Conservation (phyloP, 1,284 basidiomycete genomes). For the Uromyces viciae-fabae region DNA sequence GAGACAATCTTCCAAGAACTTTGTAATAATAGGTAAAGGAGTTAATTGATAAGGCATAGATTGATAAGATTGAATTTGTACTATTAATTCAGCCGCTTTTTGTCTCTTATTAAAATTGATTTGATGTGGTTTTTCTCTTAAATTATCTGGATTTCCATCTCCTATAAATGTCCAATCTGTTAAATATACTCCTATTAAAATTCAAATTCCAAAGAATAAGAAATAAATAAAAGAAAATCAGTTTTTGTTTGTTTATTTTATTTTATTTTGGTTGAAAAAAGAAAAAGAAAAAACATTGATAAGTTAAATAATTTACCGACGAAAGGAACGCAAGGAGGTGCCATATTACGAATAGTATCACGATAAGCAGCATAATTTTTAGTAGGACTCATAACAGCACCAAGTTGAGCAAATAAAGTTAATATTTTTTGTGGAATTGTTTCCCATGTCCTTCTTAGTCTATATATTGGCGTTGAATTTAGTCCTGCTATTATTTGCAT, state of each 20-base stretch:
- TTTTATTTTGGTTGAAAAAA: background rate
- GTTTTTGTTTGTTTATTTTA: background rate
- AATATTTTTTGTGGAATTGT: conserved; percentile 59
- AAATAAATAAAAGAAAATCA: conserved; percentile 6
- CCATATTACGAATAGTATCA: conserved; percentile 74
- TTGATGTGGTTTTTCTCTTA: conserved; percentile 62
- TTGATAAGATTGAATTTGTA: conserved; percentile 95
- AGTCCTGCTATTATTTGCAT: conserved; percentile 92
- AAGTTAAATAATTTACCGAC: conserved; percentile 64
- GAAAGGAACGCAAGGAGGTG: conserved; percentile 95
- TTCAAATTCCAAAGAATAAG: too few relatives aligned
- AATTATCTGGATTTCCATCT: conserved; percentile 86
- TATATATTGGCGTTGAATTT: conserved; percentile 86
- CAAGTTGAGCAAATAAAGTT: conserved; percentile 63
- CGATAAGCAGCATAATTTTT: conserved; percentile 94
- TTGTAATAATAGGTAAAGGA: conserved; percentile 65
- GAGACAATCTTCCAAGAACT: conserved; percentile 74
- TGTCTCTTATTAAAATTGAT: conserved; percentile 96
- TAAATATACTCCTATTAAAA: conserved; percentile 77
- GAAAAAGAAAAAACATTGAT: too few relatives aligned
- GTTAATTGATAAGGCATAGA: conserved; percentile 80
- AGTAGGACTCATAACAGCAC: conserved; percentile 77
- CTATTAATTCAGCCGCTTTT: conserved; percentile 87
- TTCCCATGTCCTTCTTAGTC: conserved; percentile 93
- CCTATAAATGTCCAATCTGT: conserved; percentile 95